phyloP scores from a whole-genome alignment of 495 filamentous ascomycete species.

The Aspergillus steynii region DNA sequence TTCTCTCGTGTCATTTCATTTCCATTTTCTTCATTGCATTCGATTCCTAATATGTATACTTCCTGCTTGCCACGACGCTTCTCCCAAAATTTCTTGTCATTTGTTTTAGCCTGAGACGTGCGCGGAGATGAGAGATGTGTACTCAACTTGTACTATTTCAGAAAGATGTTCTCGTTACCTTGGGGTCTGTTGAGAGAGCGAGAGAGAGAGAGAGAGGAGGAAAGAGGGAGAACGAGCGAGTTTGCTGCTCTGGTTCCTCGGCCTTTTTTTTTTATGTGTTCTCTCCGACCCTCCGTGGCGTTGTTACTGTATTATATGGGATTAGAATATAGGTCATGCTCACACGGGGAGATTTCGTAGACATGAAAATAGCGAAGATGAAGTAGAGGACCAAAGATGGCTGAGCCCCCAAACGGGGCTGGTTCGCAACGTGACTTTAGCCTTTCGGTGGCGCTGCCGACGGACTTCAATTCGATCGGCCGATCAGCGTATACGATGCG shows the following conservation, averaged over 20 bases:
- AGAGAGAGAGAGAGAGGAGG: not conserved
- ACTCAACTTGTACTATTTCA: constrained; percentile 24
- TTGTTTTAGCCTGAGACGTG: constrained; percentile 10
- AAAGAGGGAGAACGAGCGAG: not conserved
- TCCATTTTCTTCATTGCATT: constrained; percentile 14
- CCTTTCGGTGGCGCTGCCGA: not conserved
- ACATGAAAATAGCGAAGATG: not conserved
- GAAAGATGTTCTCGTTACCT: not conserved
- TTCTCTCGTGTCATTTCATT: constrained; percentile 12
- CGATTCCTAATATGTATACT: constrained; percentile 22
- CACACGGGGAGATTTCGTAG: not conserved
- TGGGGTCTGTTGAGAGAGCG: not conserved
- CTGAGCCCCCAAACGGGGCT: not conserved
- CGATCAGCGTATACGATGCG: not conserved
- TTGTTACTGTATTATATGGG: constrained; percentile 24
- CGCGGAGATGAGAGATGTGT: constrained; percentile 6
- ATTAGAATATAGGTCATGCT: constrained; percentile 7
- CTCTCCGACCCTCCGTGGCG: constrained; percentile 17
- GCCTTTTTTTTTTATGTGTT: constrained; percentile 7
- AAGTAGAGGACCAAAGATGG: too few relatives aligned
- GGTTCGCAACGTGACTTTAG: not conserved
- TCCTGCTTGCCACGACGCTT: not conserved
- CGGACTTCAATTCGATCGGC: not conserved
- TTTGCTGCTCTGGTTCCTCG: constrained; percentile 4
- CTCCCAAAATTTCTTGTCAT: constrained; percentile 4